Conservation (phyloP, 441 rosid genomes). For the Aquilaria agallochum region DNA sequence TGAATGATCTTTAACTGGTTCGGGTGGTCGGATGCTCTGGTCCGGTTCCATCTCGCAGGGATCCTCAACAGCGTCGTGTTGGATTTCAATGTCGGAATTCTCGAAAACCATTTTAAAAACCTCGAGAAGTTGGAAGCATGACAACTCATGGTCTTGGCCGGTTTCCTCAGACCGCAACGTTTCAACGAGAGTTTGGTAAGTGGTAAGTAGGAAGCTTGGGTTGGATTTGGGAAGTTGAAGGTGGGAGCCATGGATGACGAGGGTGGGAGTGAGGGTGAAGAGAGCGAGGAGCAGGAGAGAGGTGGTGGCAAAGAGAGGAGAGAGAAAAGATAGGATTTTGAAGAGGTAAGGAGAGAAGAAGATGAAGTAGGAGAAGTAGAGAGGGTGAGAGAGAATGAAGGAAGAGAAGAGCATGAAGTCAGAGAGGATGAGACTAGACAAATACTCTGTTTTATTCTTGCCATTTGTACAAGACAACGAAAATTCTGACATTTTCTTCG, state of each 20-base stretch:
- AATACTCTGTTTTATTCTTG: constrained; percentile 26
- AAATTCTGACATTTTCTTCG: constrained; percentile 52
- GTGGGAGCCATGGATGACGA: constrained; percentile 5
- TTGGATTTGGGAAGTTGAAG: constrained; percentile 26
- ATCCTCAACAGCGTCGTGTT: constrained; percentile 29
- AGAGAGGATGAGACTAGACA: constrained; percentile 44
- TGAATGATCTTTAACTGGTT: not conserved
- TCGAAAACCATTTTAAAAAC: constrained; percentile 68
- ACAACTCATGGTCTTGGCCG: constrained; percentile 25
- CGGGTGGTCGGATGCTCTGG: not conserved
- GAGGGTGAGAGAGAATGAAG: constrained; percentile 57
- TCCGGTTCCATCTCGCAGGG: constrained; percentile 19
- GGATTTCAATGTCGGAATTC: constrained; percentile 22
- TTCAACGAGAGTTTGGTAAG: constrained; percentile 36
- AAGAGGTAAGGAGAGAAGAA: constrained; percentile 66
- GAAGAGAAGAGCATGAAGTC: constrained; percentile 47
- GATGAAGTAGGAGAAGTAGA: constrained; percentile 52
- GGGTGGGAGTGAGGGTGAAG: constrained; percentile 38
- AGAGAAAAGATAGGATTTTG: constrained; percentile 66
- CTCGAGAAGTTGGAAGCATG: constrained; percentile 42
- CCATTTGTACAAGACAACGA: constrained; percentile 22
- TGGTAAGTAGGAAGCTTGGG: constrained; percentile 27
- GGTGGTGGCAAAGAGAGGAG: constrained; percentile 74
- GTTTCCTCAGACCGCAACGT: constrained; percentile 33
- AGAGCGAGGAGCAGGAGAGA: constrained; percentile 59